Base-by-base conservation (phyloP, 2,329 filamentous ascomycete species). In the Elsinoe fawcettii region DNA sequence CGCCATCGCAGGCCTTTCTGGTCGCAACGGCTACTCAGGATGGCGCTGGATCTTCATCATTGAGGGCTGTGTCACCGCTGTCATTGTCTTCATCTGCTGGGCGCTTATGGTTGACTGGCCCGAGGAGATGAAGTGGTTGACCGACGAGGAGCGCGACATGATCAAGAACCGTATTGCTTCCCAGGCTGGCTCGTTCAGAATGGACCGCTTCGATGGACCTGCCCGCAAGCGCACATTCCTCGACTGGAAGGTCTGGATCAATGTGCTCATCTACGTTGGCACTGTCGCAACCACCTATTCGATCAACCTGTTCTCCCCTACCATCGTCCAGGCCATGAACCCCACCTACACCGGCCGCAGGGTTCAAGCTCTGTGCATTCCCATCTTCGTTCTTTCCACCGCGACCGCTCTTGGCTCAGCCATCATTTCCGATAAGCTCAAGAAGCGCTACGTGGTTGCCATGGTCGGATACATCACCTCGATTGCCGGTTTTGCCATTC, bases 251-350 rank as follows among this genome's bases (percentile, higher is more conserved):
- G 66, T 63, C 49, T 70, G 66, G 67, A n/a, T 66, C 2, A 67
- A 69, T 43, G 68, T 68, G 5, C 44, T 68, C n/a, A 70, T 70
- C 18, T 3, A 65, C 67, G 1, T 67, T 66, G 1, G 66, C 65
- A 12, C 64, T 60, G 53, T 66, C 1, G 62, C 63, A 3, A 68
- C 71, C 0, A 71, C 64, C 58, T 66, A 65, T 7, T 74, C 73
- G 22, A 68, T 75, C 12, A 63, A 63, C 36, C 63, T 70, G 23
- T 66, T 70, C 56, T 60, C 66, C 60, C 72, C 71, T 0, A 85
- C 84, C 0, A 82, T 89, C 51, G 63, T 63, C 44, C 56, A 60
- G 1, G 67, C 73, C 20, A 63, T 67, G 59, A 65, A 65, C 20
- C 53, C 67, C 0, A 73, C 72, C 12, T 66, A 63, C 56, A 53